phyloP scores from a whole-genome alignment of 2,329 filamentous ascomycete species.

The Acephala macrosclerotiorum region DNA sequence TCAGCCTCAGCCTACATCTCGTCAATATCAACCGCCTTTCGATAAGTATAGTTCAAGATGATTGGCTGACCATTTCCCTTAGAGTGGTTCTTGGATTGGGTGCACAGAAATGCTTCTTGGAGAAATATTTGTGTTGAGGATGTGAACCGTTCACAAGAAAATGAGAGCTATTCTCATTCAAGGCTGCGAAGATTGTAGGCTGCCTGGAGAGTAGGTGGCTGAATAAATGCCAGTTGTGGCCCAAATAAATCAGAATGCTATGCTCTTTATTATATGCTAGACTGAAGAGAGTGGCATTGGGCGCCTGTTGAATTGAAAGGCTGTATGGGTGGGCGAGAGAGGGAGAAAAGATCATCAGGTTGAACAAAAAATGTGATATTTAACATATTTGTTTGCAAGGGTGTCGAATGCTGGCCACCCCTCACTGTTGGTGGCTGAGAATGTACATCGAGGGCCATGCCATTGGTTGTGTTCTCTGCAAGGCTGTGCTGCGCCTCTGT shows the following conservation, averaged over 20 bases:
- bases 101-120: background rate
- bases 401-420: background rate
- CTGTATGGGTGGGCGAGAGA: background rate
- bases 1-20: background rate
- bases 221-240: conserved; percentile 1
- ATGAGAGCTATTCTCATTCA: background rate
- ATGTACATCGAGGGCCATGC: background rate
- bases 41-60: background rate
- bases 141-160: conserved; percentile 1
- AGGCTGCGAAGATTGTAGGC: background rate
- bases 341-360: background rate
- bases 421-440: background rate
- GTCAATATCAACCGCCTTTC: conserved; percentile 1
- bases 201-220: background rate
- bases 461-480: conserved; percentile 1
- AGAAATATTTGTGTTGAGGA: background rate
- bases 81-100: background rate
- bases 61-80: background rate
- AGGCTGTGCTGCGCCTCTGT: conserved; percentile 2
- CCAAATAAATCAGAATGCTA: background rate
- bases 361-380: background rate
- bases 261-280: background rate
- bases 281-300: background rate
- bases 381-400: conserved; percentile 4
- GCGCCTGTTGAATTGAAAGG: background rate